Evolutionary conservation across 2,329 filamentous ascomycete species (phyloP), one percentile per base, ranked within the genome.

Genomic region (Ophiostoma quercus): DNA sequence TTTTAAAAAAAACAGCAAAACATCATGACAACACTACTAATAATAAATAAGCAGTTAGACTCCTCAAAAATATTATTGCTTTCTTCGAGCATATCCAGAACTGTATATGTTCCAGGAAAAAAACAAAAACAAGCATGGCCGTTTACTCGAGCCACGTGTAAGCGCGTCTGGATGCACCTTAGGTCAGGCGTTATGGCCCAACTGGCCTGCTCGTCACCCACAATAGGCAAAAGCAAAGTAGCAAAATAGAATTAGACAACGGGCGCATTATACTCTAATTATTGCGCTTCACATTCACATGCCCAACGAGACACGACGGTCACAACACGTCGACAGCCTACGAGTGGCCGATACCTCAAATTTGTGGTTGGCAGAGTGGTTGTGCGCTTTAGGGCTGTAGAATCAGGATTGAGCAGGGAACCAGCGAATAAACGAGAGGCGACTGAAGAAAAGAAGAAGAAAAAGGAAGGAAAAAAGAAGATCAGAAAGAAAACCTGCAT

Each of bases 121-220:
- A 66, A 47, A 66, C 14, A 3, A 43, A 43, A 14, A 22, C 25
- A 43, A 66, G 11, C 34, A 65, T 22, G 9, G 7, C 9, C 16
- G 16, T 47, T 22, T 47, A 67, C 34, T 67, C 65, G 65, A 67
- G 65, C 65, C 65, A 67, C 65, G 65, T 67, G 65, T 67, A 47
- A 47, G 39, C 65, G 62, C 32, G 60, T 37, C 6, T n/a, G 16
- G 43, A 16, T 47, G 34, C 34, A 39, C n/a, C 32, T 11, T 65
- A 25, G 34, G 14, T 41, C 62, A 37, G 34, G 34, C 32, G n/a
- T 39, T 32, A 32, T 29, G 11, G 25, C 51, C 51, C 51, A 57
- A 57, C n/a, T 57, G 8, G 51, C 3, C n/a, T 25, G 22, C 16
- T 47, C 19, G 16, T 47, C 19, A 47, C 43, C 43, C 43, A 47